These are phyloP conservation scores for Fonsecaea multimorphosa DNA, from an alignment of 2,329 filamentous ascomycete species.

Conservation along the genomic window DNA sequence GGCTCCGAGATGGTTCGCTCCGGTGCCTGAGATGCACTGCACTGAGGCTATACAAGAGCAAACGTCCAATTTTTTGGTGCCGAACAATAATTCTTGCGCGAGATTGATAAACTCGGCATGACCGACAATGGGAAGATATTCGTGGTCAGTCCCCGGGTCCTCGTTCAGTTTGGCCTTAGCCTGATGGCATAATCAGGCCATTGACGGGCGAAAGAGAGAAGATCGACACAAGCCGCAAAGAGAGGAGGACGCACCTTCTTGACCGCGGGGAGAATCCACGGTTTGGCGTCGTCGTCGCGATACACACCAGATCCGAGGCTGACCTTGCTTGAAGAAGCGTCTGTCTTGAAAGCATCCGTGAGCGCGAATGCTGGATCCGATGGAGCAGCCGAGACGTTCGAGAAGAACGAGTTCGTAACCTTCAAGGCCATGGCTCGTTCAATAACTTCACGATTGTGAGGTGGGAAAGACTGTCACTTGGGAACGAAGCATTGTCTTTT, in stretches of 20 bases:
- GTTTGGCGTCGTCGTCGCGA: conserved; percentile 46
- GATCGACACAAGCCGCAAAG: background rate
- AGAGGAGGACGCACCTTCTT: background rate
- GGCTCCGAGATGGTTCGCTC: conserved; percentile 88
- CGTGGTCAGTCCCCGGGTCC: conserved; percentile 80
- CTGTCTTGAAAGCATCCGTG: conserved; percentile 39
- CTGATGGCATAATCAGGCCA: conserved; percentile 28
- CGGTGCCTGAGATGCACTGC: conserved; percentile 95
- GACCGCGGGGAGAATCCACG: conserved; percentile 48
- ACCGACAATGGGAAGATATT: conserved; percentile 95
- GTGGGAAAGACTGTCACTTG: too few relatives aligned
- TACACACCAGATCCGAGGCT: conserved; percentile 51
- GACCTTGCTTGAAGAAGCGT: conserved; percentile 46
- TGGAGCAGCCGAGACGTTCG: conserved; percentile 55
- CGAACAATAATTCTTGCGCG: conserved; percentile 86
- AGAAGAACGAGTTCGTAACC: conserved; percentile 37
- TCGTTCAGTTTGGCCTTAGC: conserved; percentile 88
- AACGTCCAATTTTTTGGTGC: conserved; percentile 56
- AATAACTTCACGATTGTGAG: too few relatives aligned
- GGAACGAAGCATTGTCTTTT: too few relatives aligned
- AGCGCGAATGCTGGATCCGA: conserved; percentile 63
- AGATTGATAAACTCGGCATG: conserved; percentile 81
- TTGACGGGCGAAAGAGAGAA: conserved; percentile 47
- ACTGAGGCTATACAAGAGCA: conserved; percentile 70
- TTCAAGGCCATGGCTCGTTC: too few relatives aligned